phyloP scores from a whole-genome alignment of 1,284 basidiomycete genomes.

The Sanghuangporus baumii region DNA sequence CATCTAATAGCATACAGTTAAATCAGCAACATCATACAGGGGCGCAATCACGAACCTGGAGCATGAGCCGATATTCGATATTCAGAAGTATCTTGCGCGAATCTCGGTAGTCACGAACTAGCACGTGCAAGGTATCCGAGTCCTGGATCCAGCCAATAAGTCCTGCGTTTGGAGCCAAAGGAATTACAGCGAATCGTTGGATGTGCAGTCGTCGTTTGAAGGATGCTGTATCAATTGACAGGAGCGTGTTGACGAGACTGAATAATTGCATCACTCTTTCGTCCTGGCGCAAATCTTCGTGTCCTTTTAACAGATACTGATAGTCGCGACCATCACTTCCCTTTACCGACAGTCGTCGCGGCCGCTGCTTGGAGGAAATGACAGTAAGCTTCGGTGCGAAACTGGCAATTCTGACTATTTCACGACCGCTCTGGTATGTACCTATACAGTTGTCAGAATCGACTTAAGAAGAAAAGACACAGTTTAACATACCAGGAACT shows the following conservation, averaged over 20 bases:
- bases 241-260: constrained; percentile 92
- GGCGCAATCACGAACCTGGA: constrained; percentile 54
- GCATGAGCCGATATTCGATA: constrained; percentile 97
- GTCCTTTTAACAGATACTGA: constrained; percentile 93
- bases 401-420: constrained; percentile 78
- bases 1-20: constrained; percentile 57
- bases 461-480: neutral
- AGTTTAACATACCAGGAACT: constrained; percentile 70
- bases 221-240: constrained; percentile 89
- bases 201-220: constrained; percentile 97
- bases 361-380: constrained; percentile 98
- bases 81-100: constrained; percentile 95
- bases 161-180: constrained; percentile 94
- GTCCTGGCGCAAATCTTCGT: constrained; percentile 98
- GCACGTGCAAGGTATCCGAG: constrained; percentile 96
- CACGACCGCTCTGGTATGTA: constrained; percentile 89
- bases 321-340: constrained; percentile 95
- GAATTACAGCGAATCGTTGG: constrained; percentile 91
- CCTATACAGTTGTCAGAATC: constrained; percentile 38
- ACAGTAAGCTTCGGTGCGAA: constrained; percentile 88
- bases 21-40: neutral
- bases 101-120: constrained; percentile 94
- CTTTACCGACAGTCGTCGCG: constrained; percentile 82
- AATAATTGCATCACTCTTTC: constrained; percentile 99
- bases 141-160: constrained; percentile 95